These are phyloP conservation scores for Bothriochloa decipiens DNA, from an alignment of 176 grass and related monocot species.

Conservation along the genomic window DNA sequence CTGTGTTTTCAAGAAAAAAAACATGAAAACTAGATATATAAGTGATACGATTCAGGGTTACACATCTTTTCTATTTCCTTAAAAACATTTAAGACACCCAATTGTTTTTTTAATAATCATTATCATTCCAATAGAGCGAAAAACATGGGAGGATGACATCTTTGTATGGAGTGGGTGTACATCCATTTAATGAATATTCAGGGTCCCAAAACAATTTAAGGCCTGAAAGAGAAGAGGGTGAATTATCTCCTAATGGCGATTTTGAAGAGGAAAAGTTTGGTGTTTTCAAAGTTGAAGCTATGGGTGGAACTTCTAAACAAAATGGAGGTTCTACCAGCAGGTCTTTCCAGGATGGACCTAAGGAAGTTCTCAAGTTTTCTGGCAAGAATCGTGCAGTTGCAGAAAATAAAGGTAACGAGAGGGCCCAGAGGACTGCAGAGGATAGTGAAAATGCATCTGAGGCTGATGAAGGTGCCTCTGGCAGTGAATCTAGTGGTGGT, in stretches of 20 bases:
- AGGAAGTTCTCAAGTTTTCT: conserved; percentile 43
- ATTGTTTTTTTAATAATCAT: conserved; percentile 31
- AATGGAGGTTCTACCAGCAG: conserved; percentile 60
- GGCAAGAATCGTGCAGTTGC: conserved; percentile 79
- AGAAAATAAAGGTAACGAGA: conserved; percentile 84
- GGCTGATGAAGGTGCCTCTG: conserved; percentile 81
- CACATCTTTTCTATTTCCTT: conserved; percentile 4
- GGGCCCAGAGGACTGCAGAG: conserved; percentile 78
- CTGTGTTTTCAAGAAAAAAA: no score
- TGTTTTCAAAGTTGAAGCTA: conserved; percentile 53
- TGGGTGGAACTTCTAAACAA: conserved; percentile 40
- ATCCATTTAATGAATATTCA: conserved; percentile 64
- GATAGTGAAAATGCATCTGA: conserved; percentile 96
- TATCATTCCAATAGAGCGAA: conserved; percentile 39
- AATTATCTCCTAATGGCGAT: conserved; percentile 94
- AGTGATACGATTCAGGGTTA: background rate
- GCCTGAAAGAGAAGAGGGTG: conserved; percentile 97
- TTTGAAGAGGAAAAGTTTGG: conserved; percentile 93
- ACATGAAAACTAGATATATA: background rate
- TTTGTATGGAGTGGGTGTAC: conserved; percentile 72
- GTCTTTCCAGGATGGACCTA: conserved; percentile 53
- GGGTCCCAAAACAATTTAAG: conserved; percentile 45
- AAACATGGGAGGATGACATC: conserved; percentile 63
- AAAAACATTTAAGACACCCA: conserved; percentile 18
- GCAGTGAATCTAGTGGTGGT: conserved; percentile 86